Percentiles rank a stretch among this genome's conserved stretches.
Conservation (phyloP, 345 rosid genomes). For the Populus alba region DNA sequence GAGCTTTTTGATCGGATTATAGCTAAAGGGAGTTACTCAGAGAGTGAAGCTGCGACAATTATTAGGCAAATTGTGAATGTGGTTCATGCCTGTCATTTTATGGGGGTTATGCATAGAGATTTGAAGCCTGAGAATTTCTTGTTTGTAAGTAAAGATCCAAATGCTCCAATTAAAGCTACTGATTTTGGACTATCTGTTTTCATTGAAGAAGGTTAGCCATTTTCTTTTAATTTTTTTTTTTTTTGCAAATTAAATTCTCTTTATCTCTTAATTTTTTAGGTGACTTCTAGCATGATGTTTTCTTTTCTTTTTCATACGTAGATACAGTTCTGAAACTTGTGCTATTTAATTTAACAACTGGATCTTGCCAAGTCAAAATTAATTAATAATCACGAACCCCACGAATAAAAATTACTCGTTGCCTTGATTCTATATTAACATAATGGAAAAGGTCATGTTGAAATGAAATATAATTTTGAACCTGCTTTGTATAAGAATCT, state of each 20-base stretch:
- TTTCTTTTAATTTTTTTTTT: background rate
- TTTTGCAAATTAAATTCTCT: background rate
- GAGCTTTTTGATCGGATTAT: conserved; percentile 37
- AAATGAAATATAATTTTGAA: no score
- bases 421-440: no score
- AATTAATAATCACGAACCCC: background rate
- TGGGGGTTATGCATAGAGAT: conserved; percentile 37
- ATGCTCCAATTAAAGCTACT: conserved; percentile 27
- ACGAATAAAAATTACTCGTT: no score
- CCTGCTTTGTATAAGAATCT: no score
- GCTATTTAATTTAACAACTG: background rate
- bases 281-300: background rate
- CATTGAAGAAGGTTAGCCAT: conserved; percentile 27
- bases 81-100: conserved; percentile 35
- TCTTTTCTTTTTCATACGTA: background rate
- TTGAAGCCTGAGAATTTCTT: conserved; percentile 40
- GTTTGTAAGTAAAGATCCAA: conserved; percentile 4
- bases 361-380: background rate
- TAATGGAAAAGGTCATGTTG: no score
- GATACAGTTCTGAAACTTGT: background rate
- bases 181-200: conserved; percentile 37
- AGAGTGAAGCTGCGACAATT: conserved; percentile 17
- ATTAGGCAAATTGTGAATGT: conserved; percentile 32
- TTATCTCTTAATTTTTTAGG: background rate
- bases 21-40: conserved; percentile 21